A percentile compares a stretch with the other conserved stretches of the same genome.
These are phyloP conservation scores for Diplodia sapinea DNA, from an alignment of 2,329 filamentous ascomycete species.

Conservation along the genomic window DNA sequence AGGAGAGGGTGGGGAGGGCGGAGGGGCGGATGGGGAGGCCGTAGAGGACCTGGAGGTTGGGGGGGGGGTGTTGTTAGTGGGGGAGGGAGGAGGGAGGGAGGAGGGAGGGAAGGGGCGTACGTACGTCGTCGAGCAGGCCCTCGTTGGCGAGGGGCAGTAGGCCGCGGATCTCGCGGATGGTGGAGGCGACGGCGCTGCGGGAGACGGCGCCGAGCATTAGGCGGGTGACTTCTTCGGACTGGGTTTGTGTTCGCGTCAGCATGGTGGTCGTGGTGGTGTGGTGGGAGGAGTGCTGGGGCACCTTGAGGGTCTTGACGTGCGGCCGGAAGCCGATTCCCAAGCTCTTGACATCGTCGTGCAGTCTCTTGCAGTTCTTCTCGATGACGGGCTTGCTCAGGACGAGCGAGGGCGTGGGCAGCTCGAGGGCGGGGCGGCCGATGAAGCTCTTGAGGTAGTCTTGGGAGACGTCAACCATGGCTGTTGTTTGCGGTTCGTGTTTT, in stretches of 20 bases:
- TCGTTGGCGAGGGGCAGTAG: constrained; percentile 22
- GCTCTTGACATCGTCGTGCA: constrained; percentile 29
- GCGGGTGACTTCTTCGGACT: constrained; percentile 29
- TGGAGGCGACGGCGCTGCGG: constrained; percentile 21
- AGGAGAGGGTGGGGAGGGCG: constrained; percentile 16
- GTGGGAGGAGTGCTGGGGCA: background rate
- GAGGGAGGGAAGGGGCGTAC: background rate
- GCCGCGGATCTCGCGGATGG: constrained; percentile 27
- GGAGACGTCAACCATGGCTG: constrained; percentile 26
- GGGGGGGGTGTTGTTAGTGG: too few relatives aligned
- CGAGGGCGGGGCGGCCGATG: constrained; percentile 29
- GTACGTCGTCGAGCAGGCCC: constrained; percentile 21
- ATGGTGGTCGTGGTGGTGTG: background rate
- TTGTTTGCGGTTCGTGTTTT: too few relatives aligned
- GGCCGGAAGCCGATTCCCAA: constrained; percentile 29
- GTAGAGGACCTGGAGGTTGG: constrained; percentile 13
- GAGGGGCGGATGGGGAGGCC: constrained; percentile 24
- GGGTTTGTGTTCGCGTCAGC: too few relatives aligned
- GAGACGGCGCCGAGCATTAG: constrained; percentile 27
- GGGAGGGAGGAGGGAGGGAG: too few relatives aligned
- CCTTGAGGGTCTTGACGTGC: constrained; percentile 32
- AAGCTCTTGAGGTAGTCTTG: constrained; percentile 23
- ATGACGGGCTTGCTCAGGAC: constrained; percentile 30
- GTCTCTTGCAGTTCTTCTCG: constrained; percentile 24
- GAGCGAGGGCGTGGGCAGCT: constrained; percentile 28